Conservation (phyloP, 2,329 filamentous ascomycete genomes). For the Colletotrichum brevisporum region DNA sequence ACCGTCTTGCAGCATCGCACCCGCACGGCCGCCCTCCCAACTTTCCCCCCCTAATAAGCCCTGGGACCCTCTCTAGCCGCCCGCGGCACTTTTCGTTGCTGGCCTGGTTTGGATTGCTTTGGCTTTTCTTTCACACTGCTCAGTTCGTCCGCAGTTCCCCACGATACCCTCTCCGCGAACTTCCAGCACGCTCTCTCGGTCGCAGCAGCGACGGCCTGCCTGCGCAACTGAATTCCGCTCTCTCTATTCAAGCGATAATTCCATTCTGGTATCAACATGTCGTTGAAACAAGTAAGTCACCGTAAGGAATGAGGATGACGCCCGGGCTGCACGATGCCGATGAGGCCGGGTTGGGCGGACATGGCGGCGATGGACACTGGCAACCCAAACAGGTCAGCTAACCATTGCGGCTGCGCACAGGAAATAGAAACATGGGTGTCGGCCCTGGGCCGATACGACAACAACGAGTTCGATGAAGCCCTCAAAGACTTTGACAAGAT, state of each 20-base stretch:
- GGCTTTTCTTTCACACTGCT: slow-evolving; percentile 35
- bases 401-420: slow-evolving; percentile 58
- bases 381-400: background rate
- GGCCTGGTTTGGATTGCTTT: slow-evolving; percentile 27
- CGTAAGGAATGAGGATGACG: background rate
- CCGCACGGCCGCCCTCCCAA: slow-evolving; percentile 29
- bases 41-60: slow-evolving; percentile 41
- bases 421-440: slow-evolving; percentile 99
- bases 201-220: slow-evolving; percentile 36
- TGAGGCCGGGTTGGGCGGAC: background rate
- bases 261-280: slow-evolving; percentile 58
- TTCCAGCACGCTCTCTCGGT: slow-evolving; percentile 3
- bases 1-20: slow-evolving; percentile 21
- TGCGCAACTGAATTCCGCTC: slow-evolving; percentile 8
- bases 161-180: slow-evolving; percentile 33
- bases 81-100: slow-evolving; percentile 18
- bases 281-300: slow-evolving; percentile 70
- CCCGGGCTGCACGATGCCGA: slow-evolving; percentile 1
- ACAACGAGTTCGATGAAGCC: slow-evolving; percentile 95
- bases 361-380: background rate
- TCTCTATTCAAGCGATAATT: slow-evolving; percentile 8
- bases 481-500: slow-evolving; percentile 88
- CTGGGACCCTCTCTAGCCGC: slow-evolving; percentile 42
- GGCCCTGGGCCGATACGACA: slow-evolving; percentile 92
- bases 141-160: slow-evolving; percentile 29